Base-by-base conservation (phyloP, 2,329 filamentous ascomycete genomes). In the Kalaharituber pfeilii region DNA sequence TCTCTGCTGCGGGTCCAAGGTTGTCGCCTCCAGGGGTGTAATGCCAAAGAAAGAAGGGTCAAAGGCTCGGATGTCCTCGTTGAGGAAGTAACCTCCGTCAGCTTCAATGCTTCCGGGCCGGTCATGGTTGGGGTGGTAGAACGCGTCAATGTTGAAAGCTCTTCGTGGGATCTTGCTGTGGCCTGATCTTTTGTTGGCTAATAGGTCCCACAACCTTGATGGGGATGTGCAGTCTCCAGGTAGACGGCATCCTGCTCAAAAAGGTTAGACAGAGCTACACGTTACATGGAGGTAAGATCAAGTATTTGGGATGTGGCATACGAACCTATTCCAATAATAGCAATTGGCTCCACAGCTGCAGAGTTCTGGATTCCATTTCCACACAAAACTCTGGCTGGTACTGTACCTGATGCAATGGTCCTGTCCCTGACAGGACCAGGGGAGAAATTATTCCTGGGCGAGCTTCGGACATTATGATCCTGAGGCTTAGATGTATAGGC, bases 1-100 rank as follows among this genome's bases (percentile, higher is more conserved):
- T 0, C 66, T 60, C 30, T 68, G 74, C 56, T 77, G 74, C 0
- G 75, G 75, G 50, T 78, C 75, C 71, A 77, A 73, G 0, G 61
- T 63, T 50, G 64, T 63, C 15, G 68, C 69, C 56, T 73, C 71
- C 15, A 64, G 57, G 1, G 66, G 64, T 1, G 61, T 66, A 45
- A 72, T 69, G 47, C 64, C 62, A 59, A 73, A 73, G 61, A 73
- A 71, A 3, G 57, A 54, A 1, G 66, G 33, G 57, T 72, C 69
- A 51, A 70, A 70, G 22, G 53, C 54, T 9, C 61, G 54, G 18
- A 65, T 53, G 52, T 57, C 51, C 26, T 55, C 49, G 8, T 42
- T 28, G 18, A 57, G 42, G 33, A 56, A 56, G 27, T 55, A 56
- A 20, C 53, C 56, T 66, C 11, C 54, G 8, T 2, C 64, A 57